Percentiles rank a stretch among this genome's conserved stretches.
phyloP scores from a whole-genome alignment of 2,329 filamentous ascomycete species.

The Grosmannia penicillata region DNA sequence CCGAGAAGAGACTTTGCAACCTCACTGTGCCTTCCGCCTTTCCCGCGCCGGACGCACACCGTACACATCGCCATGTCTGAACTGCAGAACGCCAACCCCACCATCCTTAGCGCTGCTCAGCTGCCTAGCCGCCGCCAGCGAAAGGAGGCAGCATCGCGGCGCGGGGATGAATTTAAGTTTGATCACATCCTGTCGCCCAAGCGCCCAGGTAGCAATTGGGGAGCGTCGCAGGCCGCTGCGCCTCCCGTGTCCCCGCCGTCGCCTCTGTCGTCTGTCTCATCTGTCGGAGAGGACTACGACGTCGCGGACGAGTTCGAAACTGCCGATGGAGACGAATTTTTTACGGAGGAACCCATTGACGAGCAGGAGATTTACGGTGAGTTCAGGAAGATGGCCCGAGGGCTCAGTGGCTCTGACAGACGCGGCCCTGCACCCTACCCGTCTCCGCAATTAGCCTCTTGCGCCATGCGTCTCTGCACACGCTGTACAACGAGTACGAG shows the following conservation, averaged over 20 bases:
- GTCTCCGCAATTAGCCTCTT: no score
- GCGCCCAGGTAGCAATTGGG: conserved; percentile 18
- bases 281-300: conserved; percentile 13
- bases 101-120: conserved; percentile 75
- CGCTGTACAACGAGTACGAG: no score
- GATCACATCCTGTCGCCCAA: conserved; percentile 30
- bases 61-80: conserved; percentile 20
- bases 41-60: background rate
- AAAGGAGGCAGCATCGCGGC: conserved; percentile 29
- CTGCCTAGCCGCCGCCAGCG: conserved; percentile 63
- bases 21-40: background rate
- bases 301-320: conserved; percentile 10
- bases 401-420: no score
- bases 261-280: conserved; percentile 21
- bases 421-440: no score
- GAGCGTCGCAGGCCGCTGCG: conserved; percentile 14
- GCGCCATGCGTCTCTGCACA: no score
- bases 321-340: conserved; percentile 36
- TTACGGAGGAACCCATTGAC: conserved; percentile 70
- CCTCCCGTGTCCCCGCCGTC: conserved; percentile 7
- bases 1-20: no score
- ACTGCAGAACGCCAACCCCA: conserved; percentile 76
- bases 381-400: conserved; percentile 10
- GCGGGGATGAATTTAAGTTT: conserved; percentile 32
- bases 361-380: conserved; percentile 92